phyloP scores from a whole-genome alignment of 148 eudicot genomes.

The Persicaria maculosa region DNA sequence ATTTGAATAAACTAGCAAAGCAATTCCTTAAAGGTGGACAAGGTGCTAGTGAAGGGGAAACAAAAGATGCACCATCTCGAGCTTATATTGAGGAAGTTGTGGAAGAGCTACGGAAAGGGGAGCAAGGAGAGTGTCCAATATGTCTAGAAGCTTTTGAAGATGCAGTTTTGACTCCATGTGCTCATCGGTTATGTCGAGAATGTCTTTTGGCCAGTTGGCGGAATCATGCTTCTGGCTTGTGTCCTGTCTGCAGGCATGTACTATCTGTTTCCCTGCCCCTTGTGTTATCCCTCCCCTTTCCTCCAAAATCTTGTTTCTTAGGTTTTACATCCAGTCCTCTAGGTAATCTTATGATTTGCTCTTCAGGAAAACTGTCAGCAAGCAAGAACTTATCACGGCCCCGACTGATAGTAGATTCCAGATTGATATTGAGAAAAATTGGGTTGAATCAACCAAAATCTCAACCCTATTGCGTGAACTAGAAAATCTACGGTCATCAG shows the following conservation, averaged over 20 bases:
- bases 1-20: constrained; percentile 86
- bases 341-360: constrained; percentile 10
- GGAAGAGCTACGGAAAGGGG: constrained; percentile 84
- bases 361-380: constrained; percentile 60
- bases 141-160: constrained; percentile 99
- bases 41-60: constrained; percentile 48
- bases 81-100: constrained; percentile 94
- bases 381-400: constrained; percentile 83
- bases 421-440: constrained; percentile 75
- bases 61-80: constrained; percentile 55
- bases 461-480: constrained; percentile 69
- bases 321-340: background rate
- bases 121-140: constrained; percentile 95
- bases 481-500: constrained; percentile 50
- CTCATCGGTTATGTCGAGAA: constrained; percentile 93
- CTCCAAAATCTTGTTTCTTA: background rate
- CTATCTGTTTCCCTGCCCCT: background rate
- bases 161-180: constrained; percentile 97
- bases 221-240: constrained; percentile 69
- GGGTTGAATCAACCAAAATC: constrained; percentile 95
- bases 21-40: constrained; percentile 67
- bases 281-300: background rate
- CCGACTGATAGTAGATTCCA: constrained; percentile 88
- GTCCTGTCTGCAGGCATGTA: constrained; percentile 96
- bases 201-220: constrained; percentile 97